Evolutionary conservation across 2,329 filamentous ascomycete genomes (phyloP).

Genomic region (Alternaria arborescens): DNA sequence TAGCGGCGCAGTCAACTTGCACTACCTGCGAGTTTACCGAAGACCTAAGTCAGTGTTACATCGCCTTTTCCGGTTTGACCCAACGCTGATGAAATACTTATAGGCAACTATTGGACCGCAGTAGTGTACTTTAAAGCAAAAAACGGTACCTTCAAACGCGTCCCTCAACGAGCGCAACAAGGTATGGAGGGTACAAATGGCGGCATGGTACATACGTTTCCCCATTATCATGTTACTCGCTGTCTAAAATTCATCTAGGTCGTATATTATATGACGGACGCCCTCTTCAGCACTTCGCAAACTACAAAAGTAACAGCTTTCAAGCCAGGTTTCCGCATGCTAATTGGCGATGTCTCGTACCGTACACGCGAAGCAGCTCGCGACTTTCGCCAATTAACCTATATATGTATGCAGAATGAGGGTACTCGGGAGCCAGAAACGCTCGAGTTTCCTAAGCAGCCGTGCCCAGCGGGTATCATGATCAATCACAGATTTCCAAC

Average conservation of each 20-base stretch:
- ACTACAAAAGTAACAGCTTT: conserved; percentile 55
- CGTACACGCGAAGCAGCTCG: conserved; percentile 31
- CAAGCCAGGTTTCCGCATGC: conserved; percentile 56
- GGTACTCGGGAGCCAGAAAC: conserved; percentile 37
- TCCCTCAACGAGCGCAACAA: conserved; percentile 53
- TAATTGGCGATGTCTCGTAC: conserved; percentile 51
- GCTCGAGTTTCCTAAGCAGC: conserved; percentile 32
- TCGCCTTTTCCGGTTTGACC: background rate
- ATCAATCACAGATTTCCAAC: conserved; percentile 40
- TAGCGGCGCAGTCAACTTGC: conserved; percentile 48
- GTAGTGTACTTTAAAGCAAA: conserved; percentile 40
- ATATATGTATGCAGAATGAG: conserved; percentile 42
- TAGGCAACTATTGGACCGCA: conserved; percentile 48
- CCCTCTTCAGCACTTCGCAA: conserved; percentile 40
- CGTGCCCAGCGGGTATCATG: conserved; percentile 40
- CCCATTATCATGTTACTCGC: background rate
- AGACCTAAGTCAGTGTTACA: conserved; percentile 34
- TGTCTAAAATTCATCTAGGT: conserved; percentile 34
- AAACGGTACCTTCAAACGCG: conserved; percentile 53
- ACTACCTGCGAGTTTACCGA: conserved; percentile 57
- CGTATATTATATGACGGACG: conserved; percentile 58
- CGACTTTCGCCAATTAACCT: conserved; percentile 38
- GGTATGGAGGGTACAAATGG: conserved; percentile 56
- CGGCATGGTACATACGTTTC: conserved; percentile 39
- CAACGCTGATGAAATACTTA: background rate